Evolutionary conservation across 2,329 filamentous ascomycete genomes (phyloP).

Genomic region (Monosporascus sp.): DNA sequence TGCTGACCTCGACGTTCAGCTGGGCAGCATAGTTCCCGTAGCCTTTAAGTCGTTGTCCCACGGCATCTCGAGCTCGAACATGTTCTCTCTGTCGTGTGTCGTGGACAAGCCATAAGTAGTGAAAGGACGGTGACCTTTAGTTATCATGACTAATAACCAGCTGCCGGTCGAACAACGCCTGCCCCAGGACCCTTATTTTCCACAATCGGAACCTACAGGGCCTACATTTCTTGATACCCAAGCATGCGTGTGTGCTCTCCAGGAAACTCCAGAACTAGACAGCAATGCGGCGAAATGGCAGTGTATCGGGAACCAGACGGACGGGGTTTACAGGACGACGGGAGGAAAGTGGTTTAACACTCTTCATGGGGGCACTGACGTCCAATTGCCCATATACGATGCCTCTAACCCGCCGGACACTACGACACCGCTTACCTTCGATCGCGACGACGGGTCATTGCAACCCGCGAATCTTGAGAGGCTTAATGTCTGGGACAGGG

Average conservation of each 20-base stretch:
- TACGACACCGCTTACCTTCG: conserved; percentile 2
- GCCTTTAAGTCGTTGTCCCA: no score
- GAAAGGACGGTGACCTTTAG: background rate
- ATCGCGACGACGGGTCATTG: background rate
- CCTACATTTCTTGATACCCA: conserved; percentile 34
- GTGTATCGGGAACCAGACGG: conserved; percentile 39
- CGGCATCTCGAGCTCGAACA: no score
- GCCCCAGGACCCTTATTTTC: conserved; percentile 33
- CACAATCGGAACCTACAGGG: conserved; percentile 19
- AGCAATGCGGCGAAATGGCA: conserved; percentile 31
- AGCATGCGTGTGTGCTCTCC: conserved; percentile 33
- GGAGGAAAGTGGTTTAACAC: conserved; percentile 39
- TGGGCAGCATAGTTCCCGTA: no score
- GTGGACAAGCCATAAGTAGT: background rate
- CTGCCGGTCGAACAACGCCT: background rate
- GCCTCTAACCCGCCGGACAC: conserved; percentile 31
- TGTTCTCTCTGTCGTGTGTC: background rate
- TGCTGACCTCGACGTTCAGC: no score
- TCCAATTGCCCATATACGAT: conserved; percentile 28
- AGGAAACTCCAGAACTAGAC: conserved; percentile 13
- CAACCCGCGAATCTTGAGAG: conserved; percentile 12
- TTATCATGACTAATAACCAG: background rate
- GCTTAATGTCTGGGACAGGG: conserved; percentile 32
- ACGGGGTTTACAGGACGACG: conserved; percentile 30
- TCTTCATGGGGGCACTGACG: conserved; percentile 15